Conservation (phyloP, 2,329 filamentous ascomycete species). For the Penicillium rolfsii region DNA sequence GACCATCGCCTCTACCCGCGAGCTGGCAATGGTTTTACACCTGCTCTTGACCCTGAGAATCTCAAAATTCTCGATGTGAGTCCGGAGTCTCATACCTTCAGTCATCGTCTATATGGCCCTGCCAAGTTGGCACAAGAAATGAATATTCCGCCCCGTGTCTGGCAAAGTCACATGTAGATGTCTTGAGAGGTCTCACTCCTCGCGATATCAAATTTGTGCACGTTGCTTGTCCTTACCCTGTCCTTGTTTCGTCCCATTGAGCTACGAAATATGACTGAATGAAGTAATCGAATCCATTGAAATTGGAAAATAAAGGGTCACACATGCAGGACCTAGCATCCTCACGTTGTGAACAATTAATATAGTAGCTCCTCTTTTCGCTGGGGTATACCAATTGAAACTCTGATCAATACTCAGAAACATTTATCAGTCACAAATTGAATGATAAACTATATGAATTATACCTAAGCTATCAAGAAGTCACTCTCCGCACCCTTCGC, state of each 20-base stretch:
- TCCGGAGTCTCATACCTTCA: slow-evolving; percentile 59
- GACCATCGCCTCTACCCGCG: slow-evolving; percentile 66
- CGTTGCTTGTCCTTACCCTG: neutral
- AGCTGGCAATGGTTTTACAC: slow-evolving; percentile 63
- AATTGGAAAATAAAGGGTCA: neutral
- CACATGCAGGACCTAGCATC: neutral
- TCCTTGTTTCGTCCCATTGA: neutral
- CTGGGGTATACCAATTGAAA: no score
- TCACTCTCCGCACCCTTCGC: no score
- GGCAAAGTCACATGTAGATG: neutral
- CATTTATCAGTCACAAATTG: no score
- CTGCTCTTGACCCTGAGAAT: slow-evolving; percentile 62
- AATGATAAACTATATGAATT: no score
- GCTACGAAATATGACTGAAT: neutral
- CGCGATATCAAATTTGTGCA: neutral
- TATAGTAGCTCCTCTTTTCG: no score
- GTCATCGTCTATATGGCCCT: slow-evolving; percentile 48
- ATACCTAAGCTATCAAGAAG: no score
- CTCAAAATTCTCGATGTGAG: slow-evolving; percentile 66
- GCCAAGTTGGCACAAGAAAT: slow-evolving; percentile 17
- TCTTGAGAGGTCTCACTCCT: neutral
- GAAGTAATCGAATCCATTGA: neutral
- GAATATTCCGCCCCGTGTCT: neutral
- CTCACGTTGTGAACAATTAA: neutral
- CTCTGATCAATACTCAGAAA: no score